Base-by-base conservation (phyloP, 2,329 filamentous ascomycete species). In the Cladosporium sp. region DNA sequence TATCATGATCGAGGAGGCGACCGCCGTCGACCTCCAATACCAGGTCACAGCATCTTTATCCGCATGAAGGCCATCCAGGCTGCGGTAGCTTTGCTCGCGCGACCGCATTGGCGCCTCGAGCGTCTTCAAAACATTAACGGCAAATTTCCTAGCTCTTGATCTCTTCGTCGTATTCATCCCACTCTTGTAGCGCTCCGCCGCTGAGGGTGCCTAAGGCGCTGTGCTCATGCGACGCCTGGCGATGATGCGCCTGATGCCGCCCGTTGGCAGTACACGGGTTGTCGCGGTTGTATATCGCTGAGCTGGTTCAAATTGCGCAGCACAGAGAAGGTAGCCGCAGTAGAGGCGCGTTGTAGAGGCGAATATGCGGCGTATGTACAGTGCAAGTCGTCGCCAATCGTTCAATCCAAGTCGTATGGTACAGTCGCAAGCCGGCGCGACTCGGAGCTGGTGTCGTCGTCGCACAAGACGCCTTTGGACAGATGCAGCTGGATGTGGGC, bases 11-110 rank as follows among this genome's bases (percentile, higher is more conserved):
- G 74, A 75, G 20, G 77, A 74, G 2, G 70, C 68, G 6, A 76
- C 67, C 8, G 77, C 76, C 37, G 76, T 70, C 22, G 76, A 64
- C 59, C 74, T 73, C 78, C 78, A 81, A 64, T 80, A 80, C 78
- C 77, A 80, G 42, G 77, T 68, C 38, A 65, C 64, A 36, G 54
- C 60, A 60, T 69, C 64, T 28, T 62, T 61, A 19, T 64, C 62
- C 14, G 63, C 55, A 8, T 49, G 55, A 9, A 66, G 47, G 40
- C 64, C 67, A 59, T 71, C 66, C 34, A 72, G 22, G 22, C 58
- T 67, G n/a, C 63, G 62, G 63, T 71, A 72, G 40, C 59, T 65
- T 50, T 65, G 67, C 62, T 65, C 61, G 52, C 64, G 66, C 57
- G 62, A 65, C 54, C 64, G 63, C 62, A 65, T 65, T 39, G 66